These are phyloP conservation scores for Mycena belliarum DNA, from an alignment of 768 basidiomycete genomes.

Conservation along the genomic window DNA sequence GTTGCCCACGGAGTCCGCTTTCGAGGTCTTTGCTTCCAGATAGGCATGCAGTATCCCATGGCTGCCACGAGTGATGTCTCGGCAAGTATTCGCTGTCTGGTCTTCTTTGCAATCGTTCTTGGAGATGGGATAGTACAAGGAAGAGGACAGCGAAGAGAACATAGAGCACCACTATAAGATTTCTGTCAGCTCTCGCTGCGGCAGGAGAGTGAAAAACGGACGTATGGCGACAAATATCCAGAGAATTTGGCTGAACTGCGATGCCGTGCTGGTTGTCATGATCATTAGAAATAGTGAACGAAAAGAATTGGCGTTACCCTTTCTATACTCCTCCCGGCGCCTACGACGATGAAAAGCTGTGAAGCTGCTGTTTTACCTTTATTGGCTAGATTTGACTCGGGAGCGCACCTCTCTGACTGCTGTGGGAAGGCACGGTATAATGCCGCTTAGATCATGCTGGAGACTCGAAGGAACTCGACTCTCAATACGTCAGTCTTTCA, in stretches of 20 bases:
- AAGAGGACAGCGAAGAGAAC: constrained; percentile 20
- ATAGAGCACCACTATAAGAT: constrained; percentile 19
- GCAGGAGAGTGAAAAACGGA: background rate
- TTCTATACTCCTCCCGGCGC: too few relatives aligned
- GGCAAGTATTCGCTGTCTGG: constrained; percentile 1
- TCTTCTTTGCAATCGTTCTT: constrained; percentile 15
- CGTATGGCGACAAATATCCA: constrained; percentile 16
- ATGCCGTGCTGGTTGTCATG: background rate
- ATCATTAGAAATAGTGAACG: background rate
- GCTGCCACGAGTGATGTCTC: background rate
- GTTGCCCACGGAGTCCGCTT: background rate
- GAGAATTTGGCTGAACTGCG: constrained; percentile 20
- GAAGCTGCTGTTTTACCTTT: background rate
- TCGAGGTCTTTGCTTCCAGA: constrained; percentile 6
- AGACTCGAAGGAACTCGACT: too few relatives aligned
- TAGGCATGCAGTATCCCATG: background rate
- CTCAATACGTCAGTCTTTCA: too few relatives aligned
- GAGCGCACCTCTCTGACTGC: too few relatives aligned
- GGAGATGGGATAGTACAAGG: constrained; percentile 18
- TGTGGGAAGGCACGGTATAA: too few relatives aligned
- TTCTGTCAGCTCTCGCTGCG: background rate
- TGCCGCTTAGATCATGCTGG: too few relatives aligned
- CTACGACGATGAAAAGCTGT: background rate
- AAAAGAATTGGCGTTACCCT: background rate
- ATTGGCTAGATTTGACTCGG: too few relatives aligned